A percentile compares a stretch with the other conserved stretches of the same genome.
phyloP scores from a whole-genome alignment of 164 flowering plant species.

The Euptelea pleiosperma region DNA sequence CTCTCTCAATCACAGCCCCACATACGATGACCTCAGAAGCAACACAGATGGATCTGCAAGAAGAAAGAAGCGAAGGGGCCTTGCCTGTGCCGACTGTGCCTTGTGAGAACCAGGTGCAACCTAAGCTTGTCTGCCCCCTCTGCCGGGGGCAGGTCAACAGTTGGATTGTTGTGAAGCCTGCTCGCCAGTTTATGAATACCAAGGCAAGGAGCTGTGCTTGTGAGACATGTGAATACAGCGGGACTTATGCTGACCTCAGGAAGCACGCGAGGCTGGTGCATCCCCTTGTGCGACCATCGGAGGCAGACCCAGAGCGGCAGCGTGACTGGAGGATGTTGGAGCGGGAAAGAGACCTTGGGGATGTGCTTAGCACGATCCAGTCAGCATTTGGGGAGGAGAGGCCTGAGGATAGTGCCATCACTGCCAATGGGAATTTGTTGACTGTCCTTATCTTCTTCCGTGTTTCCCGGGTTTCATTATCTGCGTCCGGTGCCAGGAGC shows the following conservation, averaged over 20 bases:
- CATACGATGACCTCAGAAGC: constrained; percentile 16
- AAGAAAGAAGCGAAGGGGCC: constrained; percentile 26
- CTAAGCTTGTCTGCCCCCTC: constrained; percentile 68
- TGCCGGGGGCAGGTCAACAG: constrained; percentile 73
- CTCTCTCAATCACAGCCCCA: constrained; percentile 7
- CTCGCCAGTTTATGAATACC: constrained; percentile 77
- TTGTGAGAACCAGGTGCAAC: constrained; percentile 28
- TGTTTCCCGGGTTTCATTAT: constrained; percentile 31
- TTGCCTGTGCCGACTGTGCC: constrained; percentile 1
- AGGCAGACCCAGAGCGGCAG: constrained; percentile 71
- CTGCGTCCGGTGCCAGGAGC: constrained; percentile 37
- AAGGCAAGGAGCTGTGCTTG: constrained; percentile 74
- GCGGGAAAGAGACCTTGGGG: constrained; percentile 80
- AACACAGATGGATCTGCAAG: constrained; percentile 17
- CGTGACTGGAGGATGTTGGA: constrained; percentile 79
- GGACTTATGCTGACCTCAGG: constrained; percentile 71
- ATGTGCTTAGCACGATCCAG: constrained; percentile 77
- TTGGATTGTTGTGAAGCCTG: constrained; percentile 67
- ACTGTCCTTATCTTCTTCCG: constrained; percentile 58
- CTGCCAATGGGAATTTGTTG: constrained; percentile 55
- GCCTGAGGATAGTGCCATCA: constrained; percentile 24
- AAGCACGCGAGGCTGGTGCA: constrained; percentile 85
- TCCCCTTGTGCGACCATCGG: constrained; percentile 70
- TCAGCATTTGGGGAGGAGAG: constrained; percentile 60
- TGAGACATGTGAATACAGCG: constrained; percentile 69